Conservation (phyloP, 495 filamentous ascomycete species). For the Trypethelium eluteriae region DNA sequence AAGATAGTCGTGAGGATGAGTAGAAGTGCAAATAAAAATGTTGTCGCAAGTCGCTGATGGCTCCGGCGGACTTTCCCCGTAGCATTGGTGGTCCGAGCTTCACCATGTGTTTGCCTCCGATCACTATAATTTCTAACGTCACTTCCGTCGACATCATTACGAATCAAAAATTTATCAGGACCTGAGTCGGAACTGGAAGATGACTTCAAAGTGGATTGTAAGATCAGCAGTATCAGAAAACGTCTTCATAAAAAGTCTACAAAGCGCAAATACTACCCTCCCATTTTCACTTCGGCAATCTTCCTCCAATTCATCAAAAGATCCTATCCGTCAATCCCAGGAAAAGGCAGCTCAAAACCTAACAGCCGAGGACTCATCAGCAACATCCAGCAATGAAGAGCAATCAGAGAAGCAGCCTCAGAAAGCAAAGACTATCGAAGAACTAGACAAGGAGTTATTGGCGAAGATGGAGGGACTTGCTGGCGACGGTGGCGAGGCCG, state of each 20-base stretch:
- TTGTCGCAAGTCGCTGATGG: background rate
- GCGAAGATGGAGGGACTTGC: conserved; percentile 59
- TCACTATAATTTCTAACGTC: background rate
- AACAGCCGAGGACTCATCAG: background rate
- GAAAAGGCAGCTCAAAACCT: conserved; percentile 11
- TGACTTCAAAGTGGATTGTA: no score
- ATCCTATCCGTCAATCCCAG: conserved; percentile 2
- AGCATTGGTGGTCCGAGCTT: background rate
- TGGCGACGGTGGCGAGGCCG: conserved; percentile 69
- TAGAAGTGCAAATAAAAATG: conserved; percentile 5
- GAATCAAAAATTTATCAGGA: background rate
- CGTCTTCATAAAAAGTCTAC: background rate
- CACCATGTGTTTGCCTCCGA: background rate
- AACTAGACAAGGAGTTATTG: conserved; percentile 62
- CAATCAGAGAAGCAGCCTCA: conserved; percentile 2
- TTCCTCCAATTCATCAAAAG: background rate
- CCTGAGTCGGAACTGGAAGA: background rate
- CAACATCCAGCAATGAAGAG: background rate
- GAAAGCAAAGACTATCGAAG: conserved; percentile 47
- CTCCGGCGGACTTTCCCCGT: background rate
- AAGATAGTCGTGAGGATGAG: background rate
- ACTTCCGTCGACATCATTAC: background rate
- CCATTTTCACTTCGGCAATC: background rate
- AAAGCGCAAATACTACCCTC: background rate
- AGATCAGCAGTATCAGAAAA: no score